Percentiles rank a stretch among this genome's conserved stretches.
Evolutionary conservation across 1,284 basidiomycete species (phyloP).

Genomic region (Dichomitus squalens): DNA sequence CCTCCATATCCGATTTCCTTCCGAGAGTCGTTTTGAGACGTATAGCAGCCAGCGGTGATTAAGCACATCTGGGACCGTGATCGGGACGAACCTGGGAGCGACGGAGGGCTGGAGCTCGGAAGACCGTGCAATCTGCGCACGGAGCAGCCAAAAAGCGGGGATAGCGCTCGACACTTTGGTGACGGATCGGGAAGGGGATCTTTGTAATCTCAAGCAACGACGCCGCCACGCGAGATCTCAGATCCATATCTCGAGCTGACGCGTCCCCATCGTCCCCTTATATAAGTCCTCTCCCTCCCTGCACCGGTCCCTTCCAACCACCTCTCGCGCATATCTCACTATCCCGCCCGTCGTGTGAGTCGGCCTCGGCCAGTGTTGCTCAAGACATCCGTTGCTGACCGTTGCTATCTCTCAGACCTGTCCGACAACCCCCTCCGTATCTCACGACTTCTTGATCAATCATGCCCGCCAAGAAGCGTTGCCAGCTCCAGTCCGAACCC

Average conservation of each 20-base stretch:
- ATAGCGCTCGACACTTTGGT: conserved; percentile 14
- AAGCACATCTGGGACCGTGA: too few species aligned
- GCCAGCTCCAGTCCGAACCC: conserved; percentile 68
- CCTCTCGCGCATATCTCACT: conserved; percentile 19
- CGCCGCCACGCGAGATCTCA: conserved; percentile 38
- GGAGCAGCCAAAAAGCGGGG: too few species aligned
- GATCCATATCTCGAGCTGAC: conserved; percentile 39
- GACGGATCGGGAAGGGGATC: conserved; percentile 28
- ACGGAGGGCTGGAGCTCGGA: neutral
- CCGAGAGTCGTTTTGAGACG: neutral
- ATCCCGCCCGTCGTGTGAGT: conserved; percentile 15
- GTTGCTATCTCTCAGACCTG: conserved; percentile 10
- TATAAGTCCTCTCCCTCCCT: conserved; percentile 31
- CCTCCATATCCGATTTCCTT: neutral
- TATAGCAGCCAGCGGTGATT: too few species aligned
- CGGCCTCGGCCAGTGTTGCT: neutral
- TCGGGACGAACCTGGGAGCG: neutral
- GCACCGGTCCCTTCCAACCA: conserved; percentile 18
- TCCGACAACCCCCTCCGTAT: conserved; percentile 14
- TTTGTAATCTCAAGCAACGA: conserved; percentile 25
- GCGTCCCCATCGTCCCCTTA: conserved; percentile 35
- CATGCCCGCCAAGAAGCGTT: conserved; percentile 85
- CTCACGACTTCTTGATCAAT: conserved; percentile 29
- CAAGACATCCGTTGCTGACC: conserved; percentile 6
- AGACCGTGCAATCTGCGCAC: too few species aligned